Percentiles rank a stretch among this genome's conserved stretches.
Conservation (phyloP, 352 stramenopile genomes). For the Globisporangium mamillatum region DNA sequence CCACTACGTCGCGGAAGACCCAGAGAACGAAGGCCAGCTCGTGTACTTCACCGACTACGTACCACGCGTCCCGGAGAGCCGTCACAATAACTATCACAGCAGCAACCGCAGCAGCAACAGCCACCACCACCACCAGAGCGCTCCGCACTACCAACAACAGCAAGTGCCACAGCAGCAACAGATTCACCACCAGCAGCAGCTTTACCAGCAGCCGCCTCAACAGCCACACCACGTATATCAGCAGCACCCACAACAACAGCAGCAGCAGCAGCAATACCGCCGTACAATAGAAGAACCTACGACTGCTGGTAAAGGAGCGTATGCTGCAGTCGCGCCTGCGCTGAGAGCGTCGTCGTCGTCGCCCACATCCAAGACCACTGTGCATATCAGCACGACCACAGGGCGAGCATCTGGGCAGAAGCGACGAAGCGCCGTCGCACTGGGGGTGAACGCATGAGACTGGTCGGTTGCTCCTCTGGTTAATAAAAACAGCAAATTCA, state of each 20-base stretch:
- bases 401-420: conserved; percentile 70
- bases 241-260: conserved; percentile 14
- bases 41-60: conserved; percentile 76
- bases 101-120: conserved; percentile 20
- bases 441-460: conserved; percentile 80
- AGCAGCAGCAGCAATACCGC: conserved; percentile 17
- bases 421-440: conserved; percentile 68
- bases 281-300: conserved; percentile 42
- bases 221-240: conserved; percentile 7
- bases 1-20: conserved; percentile 66
- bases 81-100: not conserved
- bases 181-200: conserved; percentile 11
- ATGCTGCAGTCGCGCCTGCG: conserved; percentile 6
- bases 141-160: conserved; percentile 26
- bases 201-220: conserved; percentile 7
- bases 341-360: conserved; percentile 11
- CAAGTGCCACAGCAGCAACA: not conserved
- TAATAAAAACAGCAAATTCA: conserved; percentile 16
- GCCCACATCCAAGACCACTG: conserved; percentile 23
- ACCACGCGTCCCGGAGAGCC: conserved; percentile 27
- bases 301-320: conserved; percentile 10
- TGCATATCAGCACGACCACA: conserved; percentile 33
- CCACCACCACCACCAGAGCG: conserved; percentile 23
- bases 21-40: conserved; percentile 59
- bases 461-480: conserved; percentile 3